Evolutionary conservation across 768 basidiomycete species (phyloP), one percentile per base, ranked within the genome.

Genomic region (Collybiopsis luxurians): DNA sequence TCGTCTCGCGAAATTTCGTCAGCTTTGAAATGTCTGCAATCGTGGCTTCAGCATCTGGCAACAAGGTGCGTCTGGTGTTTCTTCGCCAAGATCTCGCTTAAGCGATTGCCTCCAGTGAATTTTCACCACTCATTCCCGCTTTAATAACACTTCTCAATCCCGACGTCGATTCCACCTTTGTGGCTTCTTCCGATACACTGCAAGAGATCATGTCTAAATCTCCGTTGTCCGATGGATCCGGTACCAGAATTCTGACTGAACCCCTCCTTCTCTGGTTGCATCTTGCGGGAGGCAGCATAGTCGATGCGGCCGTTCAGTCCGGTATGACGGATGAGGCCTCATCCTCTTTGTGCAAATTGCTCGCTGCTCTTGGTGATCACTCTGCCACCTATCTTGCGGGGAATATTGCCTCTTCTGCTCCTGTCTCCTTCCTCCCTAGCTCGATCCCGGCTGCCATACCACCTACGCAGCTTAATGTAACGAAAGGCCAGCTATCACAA

Each of bases 241-340:
- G 89, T 1, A 78, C 79, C 17, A 81, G 80, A 53, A 80, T 87
- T 0, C 78, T 95, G 28, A 93, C 93, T 0, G 90, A 95, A 64
- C 95, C 95, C 2, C 73, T 98, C 6, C 74, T 97, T n/a, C 71
- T 85, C 2, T 98, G 93, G 92, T 65, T 87, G 0, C 79, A 86
- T 57, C 67, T 73, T 0, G 73, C 78, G 43, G 91, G 88, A 7
- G 68, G 73, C 24, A 63, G 66, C 12, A 81, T 89, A 21, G 66
- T 81, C 78, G 61, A 67, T 73, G 68, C 40, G 17, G 19, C 39
- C 31, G 26, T 60, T n/a, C 53, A 56, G 50, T 39, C 69, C 11
- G 81, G 79, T 27, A 74, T 73, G 3, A 73, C 82, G 2, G 78
- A 81, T 23, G 82, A 85, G 15, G 68, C 83, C 2, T 80, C 89